phyloP scores from a whole-genome alignment of 306 rosid species.

The Lathyrus aphaca region DNA sequence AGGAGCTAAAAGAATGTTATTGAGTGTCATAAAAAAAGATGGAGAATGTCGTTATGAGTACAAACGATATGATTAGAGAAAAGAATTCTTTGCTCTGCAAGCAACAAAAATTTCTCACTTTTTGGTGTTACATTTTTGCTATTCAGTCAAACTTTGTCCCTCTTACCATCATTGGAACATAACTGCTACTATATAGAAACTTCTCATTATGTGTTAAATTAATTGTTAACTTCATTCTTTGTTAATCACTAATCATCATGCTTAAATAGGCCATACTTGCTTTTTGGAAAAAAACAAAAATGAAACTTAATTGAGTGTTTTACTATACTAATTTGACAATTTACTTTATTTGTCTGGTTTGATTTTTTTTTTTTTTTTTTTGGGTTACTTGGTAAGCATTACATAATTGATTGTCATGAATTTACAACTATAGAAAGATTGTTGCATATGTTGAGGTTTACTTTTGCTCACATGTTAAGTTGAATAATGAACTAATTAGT shows the following conservation, averaged over 20 bases:
- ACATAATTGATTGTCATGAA: constrained; percentile 7
- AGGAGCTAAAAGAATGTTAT: constrained; percentile 39
- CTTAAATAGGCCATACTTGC: constrained; percentile 16
- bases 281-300: constrained; percentile 9
- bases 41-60: constrained; percentile 54
- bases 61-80: constrained; percentile 52
- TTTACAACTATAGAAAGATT: background rate
- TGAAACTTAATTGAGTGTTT: background rate
- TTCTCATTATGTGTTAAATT: constrained; percentile 47
- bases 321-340: background rate
- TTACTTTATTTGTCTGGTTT: background rate
- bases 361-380: background rate
- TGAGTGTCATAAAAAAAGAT: constrained; percentile 46
- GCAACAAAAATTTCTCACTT: constrained; percentile 58
- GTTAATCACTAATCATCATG: constrained; percentile 48
- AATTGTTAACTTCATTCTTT: constrained; percentile 32
- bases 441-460: background rate
- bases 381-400: background rate
- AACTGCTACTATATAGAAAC: constrained; percentile 49
- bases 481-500: no score
- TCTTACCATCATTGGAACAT: constrained; percentile 63
- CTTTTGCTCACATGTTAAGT: no score
- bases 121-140: constrained; percentile 39
- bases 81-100: constrained; percentile 55
- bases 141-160: constrained; percentile 52